Conservation (phyloP, 208 protist species). For the Naegleria gruberi region DNA sequence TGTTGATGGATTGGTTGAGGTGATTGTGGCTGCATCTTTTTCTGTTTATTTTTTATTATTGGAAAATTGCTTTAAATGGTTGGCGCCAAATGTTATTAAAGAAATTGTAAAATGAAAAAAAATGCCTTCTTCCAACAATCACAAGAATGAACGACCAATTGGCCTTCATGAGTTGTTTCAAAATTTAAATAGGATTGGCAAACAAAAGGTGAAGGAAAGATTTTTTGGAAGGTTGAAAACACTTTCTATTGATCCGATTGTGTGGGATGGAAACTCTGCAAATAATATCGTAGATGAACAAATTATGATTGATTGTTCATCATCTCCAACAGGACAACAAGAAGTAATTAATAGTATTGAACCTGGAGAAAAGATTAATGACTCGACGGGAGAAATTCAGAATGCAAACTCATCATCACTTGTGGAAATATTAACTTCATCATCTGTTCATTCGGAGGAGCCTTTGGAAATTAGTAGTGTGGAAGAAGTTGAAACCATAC, state of each 20-base stretch:
- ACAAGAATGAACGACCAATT: neutral
- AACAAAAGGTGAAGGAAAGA: neutral
- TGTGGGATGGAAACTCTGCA: neutral
- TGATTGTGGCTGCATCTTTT: too few relatives aligned
- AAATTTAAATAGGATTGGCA: neutral
- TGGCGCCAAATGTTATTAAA: too few relatives aligned
- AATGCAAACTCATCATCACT: too few relatives aligned
- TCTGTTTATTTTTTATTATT: too few relatives aligned
- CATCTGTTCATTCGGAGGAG: too few relatives aligned
- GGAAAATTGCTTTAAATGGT: too few relatives aligned
- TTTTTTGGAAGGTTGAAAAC: neutral
- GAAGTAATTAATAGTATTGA: neutral
- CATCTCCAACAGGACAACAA: neutral
- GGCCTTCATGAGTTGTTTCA: neutral
- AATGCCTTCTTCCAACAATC: neutral
- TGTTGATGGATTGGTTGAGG: too few relatives aligned
- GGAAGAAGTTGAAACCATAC: too few relatives aligned
- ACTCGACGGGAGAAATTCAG: too few relatives aligned
- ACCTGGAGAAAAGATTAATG: too few relatives aligned
- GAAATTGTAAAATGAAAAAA: neutral
- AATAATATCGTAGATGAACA: neutral
- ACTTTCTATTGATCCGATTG: neutral
- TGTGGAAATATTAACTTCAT: too few relatives aligned
- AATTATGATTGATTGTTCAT: neutral
- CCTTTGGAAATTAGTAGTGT: too few relatives aligned